Percentiles rank a stretch among this genome's conserved stretches.
Evolutionary conservation across 2,329 filamentous ascomycete species (phyloP).

Genomic region (Samsoniella hepiali): DNA sequence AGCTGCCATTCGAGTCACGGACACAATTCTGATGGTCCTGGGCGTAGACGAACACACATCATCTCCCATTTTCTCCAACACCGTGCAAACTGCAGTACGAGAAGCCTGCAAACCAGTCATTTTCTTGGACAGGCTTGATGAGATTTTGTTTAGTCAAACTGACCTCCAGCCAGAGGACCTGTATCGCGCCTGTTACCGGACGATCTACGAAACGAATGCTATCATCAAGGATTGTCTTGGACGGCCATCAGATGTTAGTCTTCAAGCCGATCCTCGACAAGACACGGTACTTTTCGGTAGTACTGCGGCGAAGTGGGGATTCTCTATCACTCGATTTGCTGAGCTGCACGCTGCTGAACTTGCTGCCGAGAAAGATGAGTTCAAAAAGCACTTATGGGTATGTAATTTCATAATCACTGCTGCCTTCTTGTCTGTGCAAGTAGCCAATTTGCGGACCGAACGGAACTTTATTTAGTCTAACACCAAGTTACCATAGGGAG

Average conservation of each 20-base stretch:
- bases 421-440: background rate
- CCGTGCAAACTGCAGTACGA: background rate
- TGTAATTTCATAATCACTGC: conserved; percentile 31
- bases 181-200: background rate
- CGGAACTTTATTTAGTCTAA: background rate
- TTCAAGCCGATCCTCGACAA: background rate
- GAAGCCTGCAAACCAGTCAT: background rate
- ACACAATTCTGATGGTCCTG: background rate
- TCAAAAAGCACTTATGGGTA: conserved; percentile 99
- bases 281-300: background rate
- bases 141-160: background rate
- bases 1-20: background rate
- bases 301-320: conserved; percentile 64
- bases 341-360: conserved; percentile 98
- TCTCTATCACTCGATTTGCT: conserved; percentile 98
- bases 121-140: background rate
- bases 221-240: background rate
- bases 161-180: background rate
- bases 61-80: background rate
- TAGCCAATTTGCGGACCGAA: background rate
- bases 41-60: background rate
- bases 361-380: conserved; percentile 98
- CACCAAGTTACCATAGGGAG: conserved; percentile 50
- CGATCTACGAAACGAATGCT: background rate
- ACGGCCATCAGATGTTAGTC: background rate